phyloP scores from a whole-genome alignment of 2,329 filamentous ascomycete species.

The Cytospora leucostoma region DNA sequence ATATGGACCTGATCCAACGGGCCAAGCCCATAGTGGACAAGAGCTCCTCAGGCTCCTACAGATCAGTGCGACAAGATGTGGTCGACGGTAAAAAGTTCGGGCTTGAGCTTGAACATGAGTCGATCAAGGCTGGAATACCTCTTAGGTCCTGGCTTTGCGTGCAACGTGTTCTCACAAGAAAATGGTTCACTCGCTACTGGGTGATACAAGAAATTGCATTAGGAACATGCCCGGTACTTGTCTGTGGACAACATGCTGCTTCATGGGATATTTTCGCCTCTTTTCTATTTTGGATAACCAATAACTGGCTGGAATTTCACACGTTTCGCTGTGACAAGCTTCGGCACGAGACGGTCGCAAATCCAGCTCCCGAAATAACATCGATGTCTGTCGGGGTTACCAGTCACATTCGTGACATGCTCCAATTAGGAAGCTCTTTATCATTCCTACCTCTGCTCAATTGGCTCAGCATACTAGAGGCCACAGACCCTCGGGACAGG shows the following conservation, averaged over 20 bases:
- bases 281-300: too few species aligned
- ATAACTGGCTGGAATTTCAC: too few species aligned
- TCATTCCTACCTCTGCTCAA: not conserved
- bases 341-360: too few species aligned
- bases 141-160: not conserved
- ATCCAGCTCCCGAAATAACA: too few species aligned
- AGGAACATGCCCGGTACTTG: conserved; percentile 1
- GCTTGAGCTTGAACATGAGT: too few species aligned
- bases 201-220: conserved; percentile 26
- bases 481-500: conserved; percentile 5
- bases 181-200: conserved; percentile 26
- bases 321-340: too few species aligned
- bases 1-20: conserved; percentile 6
- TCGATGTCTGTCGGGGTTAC: too few species aligned
- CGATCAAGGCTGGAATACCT: not conserved
- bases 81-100: too few species aligned
- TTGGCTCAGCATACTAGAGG: not conserved
- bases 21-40: not conserved
- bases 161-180: conserved; percentile 5
- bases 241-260: conserved; percentile 5
- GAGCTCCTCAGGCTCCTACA: too few species aligned
- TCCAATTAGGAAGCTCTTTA: too few species aligned
- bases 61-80: too few species aligned
- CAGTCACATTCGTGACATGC: too few species aligned
- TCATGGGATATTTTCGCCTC: not conserved